These are phyloP conservation scores for Camelina hispida DNA, from an alignment of 345 rosid genomes.

Conservation along the genomic window DNA sequence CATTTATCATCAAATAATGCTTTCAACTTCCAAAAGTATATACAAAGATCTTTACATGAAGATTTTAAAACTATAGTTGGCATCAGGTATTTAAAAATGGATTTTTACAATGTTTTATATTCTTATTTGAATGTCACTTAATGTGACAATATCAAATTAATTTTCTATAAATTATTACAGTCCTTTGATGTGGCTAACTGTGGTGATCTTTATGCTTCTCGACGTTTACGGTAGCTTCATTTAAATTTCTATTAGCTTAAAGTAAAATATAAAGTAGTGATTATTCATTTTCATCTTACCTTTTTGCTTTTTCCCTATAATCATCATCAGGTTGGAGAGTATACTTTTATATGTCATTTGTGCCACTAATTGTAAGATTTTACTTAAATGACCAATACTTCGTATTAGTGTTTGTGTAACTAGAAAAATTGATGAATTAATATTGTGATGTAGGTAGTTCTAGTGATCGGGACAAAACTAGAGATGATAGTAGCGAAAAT, in stretches of 20 bases:
- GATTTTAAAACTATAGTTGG: conserved; percentile 85
- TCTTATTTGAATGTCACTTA: neutral
- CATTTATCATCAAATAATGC: conserved; percentile 53
- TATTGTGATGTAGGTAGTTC: conserved; percentile 45
- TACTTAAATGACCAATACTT: neutral
- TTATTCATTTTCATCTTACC: neutral
- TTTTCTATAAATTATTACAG: conserved; percentile 40
- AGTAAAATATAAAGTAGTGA: neutral
- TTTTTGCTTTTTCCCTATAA: neutral
- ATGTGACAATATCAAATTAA: neutral
- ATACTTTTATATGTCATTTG: conserved; percentile 72
- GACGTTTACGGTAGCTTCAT: conserved; percentile 65
- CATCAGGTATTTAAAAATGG: conserved; percentile 48
- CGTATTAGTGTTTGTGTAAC: neutral
- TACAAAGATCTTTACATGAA: conserved; percentile 73
- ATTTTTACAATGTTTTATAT: neutral
- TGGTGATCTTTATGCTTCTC: conserved; percentile 66
- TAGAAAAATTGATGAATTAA: neutral
- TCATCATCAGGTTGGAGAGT: conserved; percentile 64
- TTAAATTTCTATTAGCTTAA: neutral
- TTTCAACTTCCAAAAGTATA: conserved; percentile 76
- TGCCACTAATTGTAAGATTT: conserved; percentile 62
- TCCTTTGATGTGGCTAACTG: conserved; percentile 73
- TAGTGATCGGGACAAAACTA: conserved; percentile 65
- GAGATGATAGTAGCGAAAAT: conserved; percentile 58